Conservation (phyloP, 305 asterid species). For the Fraxinus floribunda region DNA sequence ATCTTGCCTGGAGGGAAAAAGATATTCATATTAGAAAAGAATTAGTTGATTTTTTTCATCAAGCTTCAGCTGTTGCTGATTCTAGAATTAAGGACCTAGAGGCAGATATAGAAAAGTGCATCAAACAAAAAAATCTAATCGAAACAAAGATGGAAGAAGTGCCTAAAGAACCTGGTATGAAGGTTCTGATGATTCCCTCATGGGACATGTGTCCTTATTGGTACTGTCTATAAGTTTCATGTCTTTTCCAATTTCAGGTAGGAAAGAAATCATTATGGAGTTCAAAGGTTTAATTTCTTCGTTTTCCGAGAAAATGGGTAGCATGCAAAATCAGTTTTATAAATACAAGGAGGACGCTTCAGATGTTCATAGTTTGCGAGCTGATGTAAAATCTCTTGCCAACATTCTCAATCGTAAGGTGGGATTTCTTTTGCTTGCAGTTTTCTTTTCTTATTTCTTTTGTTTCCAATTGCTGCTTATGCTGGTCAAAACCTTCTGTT, state of each 20-base stretch:
- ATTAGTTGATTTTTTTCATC: constrained; percentile 68
- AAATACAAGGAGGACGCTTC: constrained; percentile 78
- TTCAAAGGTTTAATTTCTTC: constrained; percentile 78
- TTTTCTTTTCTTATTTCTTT: constrained; percentile 11
- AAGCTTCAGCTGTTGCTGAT: constrained; percentile 64
- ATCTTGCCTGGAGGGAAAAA: constrained; percentile 80
- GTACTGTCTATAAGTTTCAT: background rate
- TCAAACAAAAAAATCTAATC: constrained; percentile 51
- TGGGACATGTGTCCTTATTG: background rate
- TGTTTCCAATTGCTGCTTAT: constrained; percentile 8
- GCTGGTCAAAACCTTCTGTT: background rate
- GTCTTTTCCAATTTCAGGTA: constrained; percentile 50
- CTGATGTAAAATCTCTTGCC: constrained; percentile 68
- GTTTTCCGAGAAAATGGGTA: constrained; percentile 83
- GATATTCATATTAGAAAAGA: constrained; percentile 75
- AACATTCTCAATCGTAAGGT: constrained; percentile 74
- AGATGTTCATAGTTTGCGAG: constrained; percentile 68
- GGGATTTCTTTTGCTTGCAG: constrained; percentile 13
- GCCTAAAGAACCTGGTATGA: constrained; percentile 73
- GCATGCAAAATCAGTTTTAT: constrained; percentile 78
- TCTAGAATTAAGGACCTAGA: constrained; percentile 76
- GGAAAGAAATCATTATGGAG: constrained; percentile 81
- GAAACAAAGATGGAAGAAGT: constrained; percentile 71
- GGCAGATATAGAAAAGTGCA: constrained; percentile 58
- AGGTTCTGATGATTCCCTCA: background rate